phyloP scores from a whole-genome alignment of 2,329 filamentous ascomycete species.

The Diaporthe capsici region DNA sequence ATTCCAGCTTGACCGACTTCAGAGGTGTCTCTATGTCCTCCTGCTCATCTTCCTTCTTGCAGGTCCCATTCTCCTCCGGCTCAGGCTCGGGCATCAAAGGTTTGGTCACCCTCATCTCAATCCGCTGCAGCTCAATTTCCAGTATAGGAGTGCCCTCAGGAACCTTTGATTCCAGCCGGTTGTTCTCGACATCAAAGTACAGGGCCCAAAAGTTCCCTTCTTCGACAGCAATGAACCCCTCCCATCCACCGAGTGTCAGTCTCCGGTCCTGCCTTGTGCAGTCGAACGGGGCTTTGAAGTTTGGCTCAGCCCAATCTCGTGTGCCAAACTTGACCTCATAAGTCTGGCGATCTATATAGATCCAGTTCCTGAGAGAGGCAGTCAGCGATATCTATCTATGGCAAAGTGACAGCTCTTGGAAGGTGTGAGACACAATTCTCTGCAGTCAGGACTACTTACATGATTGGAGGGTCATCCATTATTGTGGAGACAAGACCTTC shows the following conservation, averaged over 20 bases:
- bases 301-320: conserved; percentile 57
- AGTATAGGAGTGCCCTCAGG: conserved; percentile 63
- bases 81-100: conserved; percentile 14
- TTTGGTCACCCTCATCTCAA: conserved; percentile 56
- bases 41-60: neutral
- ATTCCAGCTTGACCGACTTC: conserved; percentile 32
- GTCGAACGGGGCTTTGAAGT: conserved; percentile 64
- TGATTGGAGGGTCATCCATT: conserved; percentile 62
- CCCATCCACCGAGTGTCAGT: conserved; percentile 64
- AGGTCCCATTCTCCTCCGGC: neutral
- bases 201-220: conserved; percentile 61
- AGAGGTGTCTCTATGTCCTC: neutral
- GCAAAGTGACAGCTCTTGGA: too few species aligned
- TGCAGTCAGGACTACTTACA: conserved; percentile 44
- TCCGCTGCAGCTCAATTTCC: conserved; percentile 67
- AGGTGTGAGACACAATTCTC: neutral
- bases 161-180: conserved; percentile 61
- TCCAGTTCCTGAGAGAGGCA: conserved; percentile 56
- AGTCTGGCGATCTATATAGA: conserved; percentile 61
- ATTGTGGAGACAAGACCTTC: conserved; percentile 64
- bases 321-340: conserved; percentile 63
- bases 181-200: conserved; percentile 63
- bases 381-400: conserved; percentile 3
- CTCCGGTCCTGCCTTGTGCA: conserved; percentile 66
- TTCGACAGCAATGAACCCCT: conserved; percentile 64